These are phyloP conservation scores for Saccharomyces kudriavzevii DNA, from an alignment of 805 yeast genomes.

Conservation along the genomic window DNA sequence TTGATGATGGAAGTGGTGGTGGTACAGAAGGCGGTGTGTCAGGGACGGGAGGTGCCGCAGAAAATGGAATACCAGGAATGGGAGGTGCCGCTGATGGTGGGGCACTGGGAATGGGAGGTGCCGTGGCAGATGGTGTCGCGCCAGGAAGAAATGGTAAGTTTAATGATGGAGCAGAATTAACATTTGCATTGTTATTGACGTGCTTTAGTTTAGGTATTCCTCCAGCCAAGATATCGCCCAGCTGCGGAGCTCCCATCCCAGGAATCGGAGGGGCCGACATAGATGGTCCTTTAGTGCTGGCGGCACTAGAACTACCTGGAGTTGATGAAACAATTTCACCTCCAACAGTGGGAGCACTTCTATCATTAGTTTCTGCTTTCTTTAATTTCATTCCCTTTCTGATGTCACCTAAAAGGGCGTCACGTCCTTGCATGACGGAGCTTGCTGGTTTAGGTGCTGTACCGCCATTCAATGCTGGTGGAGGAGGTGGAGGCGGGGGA, in stretches of 20 bases:
- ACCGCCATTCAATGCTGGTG: conserved; percentile 29
- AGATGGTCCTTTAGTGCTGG: background rate
- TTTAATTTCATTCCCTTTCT: conserved; percentile 58
- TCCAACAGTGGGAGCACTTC: conserved; percentile 53
- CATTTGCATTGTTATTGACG: conserved; percentile 28
- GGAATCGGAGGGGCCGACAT: conserved; percentile 26
- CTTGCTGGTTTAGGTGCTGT: conserved; percentile 28
- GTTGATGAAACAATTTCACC: conserved; percentile 30
- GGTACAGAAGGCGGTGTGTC: background rate
- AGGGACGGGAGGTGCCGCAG: conserved; percentile 5
- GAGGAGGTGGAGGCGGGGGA: conserved; percentile 52
- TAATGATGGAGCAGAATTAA: background rate
- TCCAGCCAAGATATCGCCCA: conserved; percentile 43
- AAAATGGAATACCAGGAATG: background rate
- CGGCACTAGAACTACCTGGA: conserved; percentile 12
- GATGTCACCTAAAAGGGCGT: conserved; percentile 71
- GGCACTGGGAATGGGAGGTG: conserved; percentile 6
- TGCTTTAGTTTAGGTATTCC: conserved; percentile 70
- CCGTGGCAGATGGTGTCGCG: conserved; percentile 6
- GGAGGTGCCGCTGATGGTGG: background rate
- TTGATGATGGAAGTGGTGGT: conserved; percentile 5
- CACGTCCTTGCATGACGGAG: conserved; percentile 34
- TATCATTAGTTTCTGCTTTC: conserved; percentile 56
- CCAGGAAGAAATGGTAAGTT: conserved; percentile 12
- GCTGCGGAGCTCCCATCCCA: conserved; percentile 27